A percentile compares a stretch with the other conserved stretches of the same genome.
These are phyloP conservation scores for Ganoderma sinense DNA, from an alignment of 1,284 basidiomycete species.

Conservation along the genomic window DNA sequence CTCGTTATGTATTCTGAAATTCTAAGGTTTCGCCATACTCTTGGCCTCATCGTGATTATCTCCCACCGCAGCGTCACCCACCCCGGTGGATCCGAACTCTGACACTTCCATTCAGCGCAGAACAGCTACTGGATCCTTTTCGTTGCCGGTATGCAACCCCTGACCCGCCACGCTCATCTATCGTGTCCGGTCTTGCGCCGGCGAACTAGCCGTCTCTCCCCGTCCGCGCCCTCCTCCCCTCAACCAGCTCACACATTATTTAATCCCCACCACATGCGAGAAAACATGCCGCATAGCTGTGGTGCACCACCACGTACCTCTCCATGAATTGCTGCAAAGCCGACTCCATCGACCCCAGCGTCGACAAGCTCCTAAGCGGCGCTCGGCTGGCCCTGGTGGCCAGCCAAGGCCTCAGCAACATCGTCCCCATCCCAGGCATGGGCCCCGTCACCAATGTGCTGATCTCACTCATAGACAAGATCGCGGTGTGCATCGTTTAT, in stretches of 20 bases:
- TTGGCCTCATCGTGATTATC: background rate
- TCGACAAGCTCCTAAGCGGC: background rate
- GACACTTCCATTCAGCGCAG: background rate
- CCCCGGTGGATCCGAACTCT: background rate
- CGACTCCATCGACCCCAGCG: background rate
- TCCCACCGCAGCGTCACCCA: background rate
- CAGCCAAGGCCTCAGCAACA: background rate
- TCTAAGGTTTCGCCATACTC: background rate
- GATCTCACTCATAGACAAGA: constrained; percentile 1
- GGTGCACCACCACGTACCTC: background rate
- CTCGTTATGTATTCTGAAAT: background rate
- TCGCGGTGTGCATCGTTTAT: background rate
- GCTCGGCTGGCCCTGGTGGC: background rate
- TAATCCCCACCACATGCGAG: background rate
- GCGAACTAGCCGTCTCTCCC: background rate
- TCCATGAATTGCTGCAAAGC: constrained; percentile 3
- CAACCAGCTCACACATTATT: background rate
- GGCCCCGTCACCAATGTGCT: background rate
- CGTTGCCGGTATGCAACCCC: background rate
- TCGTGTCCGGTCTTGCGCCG: background rate
- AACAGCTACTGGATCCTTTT: background rate
- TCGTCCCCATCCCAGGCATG: constrained; percentile 4
- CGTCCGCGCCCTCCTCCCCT: background rate
- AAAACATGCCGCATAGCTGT: background rate
- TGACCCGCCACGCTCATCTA: background rate